Evolutionary conservation across 129 eudicot species (phyloP).

Genomic region (Logfia minima): DNA sequence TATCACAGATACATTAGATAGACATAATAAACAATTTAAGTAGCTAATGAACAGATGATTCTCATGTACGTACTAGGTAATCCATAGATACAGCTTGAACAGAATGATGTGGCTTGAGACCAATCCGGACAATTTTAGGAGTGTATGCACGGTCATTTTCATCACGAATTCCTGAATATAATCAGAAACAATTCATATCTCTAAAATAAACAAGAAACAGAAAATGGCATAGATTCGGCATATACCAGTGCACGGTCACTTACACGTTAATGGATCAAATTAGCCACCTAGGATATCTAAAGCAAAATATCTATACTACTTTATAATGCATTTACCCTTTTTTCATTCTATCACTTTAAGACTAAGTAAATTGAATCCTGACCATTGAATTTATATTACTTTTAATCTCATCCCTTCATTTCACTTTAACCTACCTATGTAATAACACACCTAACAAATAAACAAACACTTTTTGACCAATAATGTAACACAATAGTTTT

Average conservation of each 20-base stretch:
- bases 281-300: conserved; percentile 1
- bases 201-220: neutral
- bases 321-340: no score
- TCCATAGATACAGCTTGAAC: conserved; percentile 94
- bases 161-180: conserved; percentile 83
- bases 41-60: neutral
- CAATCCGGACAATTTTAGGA: conserved; percentile 95
- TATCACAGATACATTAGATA: neutral
- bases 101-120: conserved; percentile 91
- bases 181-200: conserved; percentile 8
- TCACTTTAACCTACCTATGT: no score
- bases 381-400: no score
- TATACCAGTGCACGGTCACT: neutral
- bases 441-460: no score
- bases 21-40: neutral
- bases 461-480: no score
- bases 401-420: no score
- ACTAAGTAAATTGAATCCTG: no score
- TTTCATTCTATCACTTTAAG: no score
- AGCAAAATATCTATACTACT: no score
- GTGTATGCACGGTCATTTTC: conserved; percentile 76
- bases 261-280: neutral
- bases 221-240: no score
- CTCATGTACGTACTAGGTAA: conserved; percentile 60
- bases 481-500: no score